Evolutionary conservation across 768 basidiomycete genomes (phyloP), one percentile per base, ranked within the genome.

Genomic region (Hypholoma fasciculare): DNA sequence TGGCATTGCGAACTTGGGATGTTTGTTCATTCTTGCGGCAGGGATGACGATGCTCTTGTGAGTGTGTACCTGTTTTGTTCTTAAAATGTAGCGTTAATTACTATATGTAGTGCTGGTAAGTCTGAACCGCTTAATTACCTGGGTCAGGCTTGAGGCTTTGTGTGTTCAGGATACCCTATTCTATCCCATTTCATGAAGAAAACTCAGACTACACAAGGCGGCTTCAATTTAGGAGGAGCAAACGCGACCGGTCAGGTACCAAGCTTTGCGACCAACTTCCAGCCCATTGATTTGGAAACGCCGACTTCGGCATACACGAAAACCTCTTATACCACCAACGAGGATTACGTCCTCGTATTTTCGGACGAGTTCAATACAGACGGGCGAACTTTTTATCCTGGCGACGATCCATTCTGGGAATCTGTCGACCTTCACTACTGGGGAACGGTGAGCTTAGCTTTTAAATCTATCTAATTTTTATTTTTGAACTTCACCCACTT

Each of bases 241-340:
- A 90, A 90, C 58, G 74, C 80, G 1, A 80, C 81, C 0, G 87
- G 89, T 0, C 87, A 90, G 71, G 79, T 85, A 8, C 82, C 85
- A 11, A 57, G 53, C 14, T 76, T 87, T 50, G 64, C 72, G 1
- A 80, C 79, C 4, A 78, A 84, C 61, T 81, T 76, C 55, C 81
- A 80, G 6, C 73, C 89, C 20, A 88, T 92, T 65, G 90, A 92
- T 71, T 66, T 74, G 26, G 83, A 90, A 26, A 94, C 91, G 0
- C 91, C 89, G 0, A 52, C 72, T 58, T 69, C 76, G 8, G 81
- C 79, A 1, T 66, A 72, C 69, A 75, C 76, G 58, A 75, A 83
- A 65, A 50, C 78, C 0, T 78, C 82, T 13, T 82, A 84, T 63
- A 72, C 85, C 56, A 80, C 85, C 0, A 64, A 65, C 48, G 82